phyloP scores from a whole-genome alignment of 352 stramenopile species.

The Ophiocytium majus region DNA sequence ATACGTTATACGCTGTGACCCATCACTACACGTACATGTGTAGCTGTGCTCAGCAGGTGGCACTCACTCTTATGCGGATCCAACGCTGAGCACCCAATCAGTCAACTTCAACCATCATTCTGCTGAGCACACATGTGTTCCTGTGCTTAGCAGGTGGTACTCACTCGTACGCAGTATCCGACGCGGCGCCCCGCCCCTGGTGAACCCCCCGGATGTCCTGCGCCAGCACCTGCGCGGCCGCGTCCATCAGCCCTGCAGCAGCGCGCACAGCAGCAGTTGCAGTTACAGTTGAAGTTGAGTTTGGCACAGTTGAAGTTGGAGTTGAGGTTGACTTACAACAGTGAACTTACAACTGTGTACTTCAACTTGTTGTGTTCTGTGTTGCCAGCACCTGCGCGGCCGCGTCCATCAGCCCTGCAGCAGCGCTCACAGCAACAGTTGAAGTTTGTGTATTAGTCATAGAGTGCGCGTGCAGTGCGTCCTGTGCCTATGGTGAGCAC shows the following conservation, averaged over 20 bases:
- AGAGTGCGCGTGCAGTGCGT: neutral
- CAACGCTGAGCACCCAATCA: no score
- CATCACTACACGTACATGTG: no score
- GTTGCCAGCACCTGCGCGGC: constrained; percentile 43
- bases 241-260: neutral
- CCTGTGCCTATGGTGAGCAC: neutral
- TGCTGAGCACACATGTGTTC: no score
- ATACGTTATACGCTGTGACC: no score
- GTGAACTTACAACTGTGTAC: neutral
- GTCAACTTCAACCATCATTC: no score
- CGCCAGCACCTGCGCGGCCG: constrained; percentile 39
- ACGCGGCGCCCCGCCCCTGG: constrained; percentile 41
- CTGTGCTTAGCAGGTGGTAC: no score
- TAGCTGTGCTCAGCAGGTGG: no score
- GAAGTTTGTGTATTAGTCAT: neutral
- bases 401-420: neutral
- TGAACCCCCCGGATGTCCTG: constrained; percentile 56
- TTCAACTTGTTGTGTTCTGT: neutral
- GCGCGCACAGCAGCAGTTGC: neutral
- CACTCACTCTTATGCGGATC: no score
- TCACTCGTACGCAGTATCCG: constrained; percentile 48
- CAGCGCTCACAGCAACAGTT: neutral
- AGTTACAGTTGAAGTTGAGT: neutral
- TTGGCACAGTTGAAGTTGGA: neutral
- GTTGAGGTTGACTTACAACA: neutral